A percentile compares a stretch with the other conserved stretches of the same genome.
Evolutionary conservation across 2,329 filamentous ascomycete species (phyloP).

Genomic region (Stemphylium vesicarium): DNA sequence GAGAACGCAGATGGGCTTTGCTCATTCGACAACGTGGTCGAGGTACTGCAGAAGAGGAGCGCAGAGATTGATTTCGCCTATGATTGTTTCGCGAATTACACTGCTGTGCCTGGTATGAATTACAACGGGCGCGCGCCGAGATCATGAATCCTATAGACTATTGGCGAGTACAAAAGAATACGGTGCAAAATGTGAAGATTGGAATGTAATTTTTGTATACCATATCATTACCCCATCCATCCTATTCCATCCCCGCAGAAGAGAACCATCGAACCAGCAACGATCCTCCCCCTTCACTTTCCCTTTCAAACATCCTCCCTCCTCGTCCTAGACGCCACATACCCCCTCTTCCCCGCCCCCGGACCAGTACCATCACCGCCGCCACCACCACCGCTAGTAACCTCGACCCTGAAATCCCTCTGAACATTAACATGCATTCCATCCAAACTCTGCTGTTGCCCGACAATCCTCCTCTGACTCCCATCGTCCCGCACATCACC

Average conservation of each 20-base stretch:
- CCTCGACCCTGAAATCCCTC: slow-evolving; percentile 6
- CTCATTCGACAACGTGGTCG: slow-evolving; percentile 37
- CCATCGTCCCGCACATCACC: background rate
- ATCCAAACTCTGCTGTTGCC: background rate
- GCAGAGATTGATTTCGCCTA: slow-evolving; percentile 37
- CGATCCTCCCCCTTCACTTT: no score
- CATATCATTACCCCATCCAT: no score
- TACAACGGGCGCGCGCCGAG: slow-evolving; percentile 37
- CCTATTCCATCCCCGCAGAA: no score
- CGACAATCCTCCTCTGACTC: slow-evolving; percentile 3
- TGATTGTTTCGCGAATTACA: slow-evolving; percentile 42
- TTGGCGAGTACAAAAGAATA: no score
- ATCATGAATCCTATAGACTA: background rate
- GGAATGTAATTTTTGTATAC: no score
- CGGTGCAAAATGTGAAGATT: background rate
- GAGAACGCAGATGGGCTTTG: slow-evolving; percentile 33
- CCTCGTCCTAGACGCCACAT: background rate
- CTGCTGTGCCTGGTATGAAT: slow-evolving; percentile 26
- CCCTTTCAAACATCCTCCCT: background rate
- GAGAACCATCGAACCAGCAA: no score
- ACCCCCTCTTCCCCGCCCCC: background rate
- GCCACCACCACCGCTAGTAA: background rate
- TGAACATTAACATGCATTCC: slow-evolving; percentile 7
- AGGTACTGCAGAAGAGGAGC: slow-evolving; percentile 35
- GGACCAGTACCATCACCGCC: background rate